Evolutionary conservation across 176 grass and related monocot species (phyloP).

Genomic region (Rhipidocladum racemiflorum): DNA sequence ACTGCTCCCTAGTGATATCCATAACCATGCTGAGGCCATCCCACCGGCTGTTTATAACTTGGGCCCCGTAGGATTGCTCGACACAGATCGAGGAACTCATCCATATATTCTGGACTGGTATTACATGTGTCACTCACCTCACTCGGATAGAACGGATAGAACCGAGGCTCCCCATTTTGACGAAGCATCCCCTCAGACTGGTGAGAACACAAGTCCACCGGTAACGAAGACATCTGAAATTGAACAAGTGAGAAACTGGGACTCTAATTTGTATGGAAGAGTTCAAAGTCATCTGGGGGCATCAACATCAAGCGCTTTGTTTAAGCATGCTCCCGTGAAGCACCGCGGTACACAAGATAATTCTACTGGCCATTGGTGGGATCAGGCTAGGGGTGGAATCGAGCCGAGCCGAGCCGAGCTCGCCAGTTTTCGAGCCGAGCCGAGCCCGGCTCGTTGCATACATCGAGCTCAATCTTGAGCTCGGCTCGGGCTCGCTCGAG

Average conservation of each 20-base stretch:
- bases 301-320: slow-evolving; percentile 71
- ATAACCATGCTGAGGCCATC: slow-evolving; percentile 19
- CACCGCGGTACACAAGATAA: slow-evolving; percentile 4
- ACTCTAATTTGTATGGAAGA: slow-evolving; percentile 37
- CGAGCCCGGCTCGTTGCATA: no score
- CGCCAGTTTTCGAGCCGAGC: no score
- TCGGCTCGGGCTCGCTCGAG: no score
- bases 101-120: slow-evolving; percentile 93
- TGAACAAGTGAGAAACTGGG: slow-evolving; percentile 32
- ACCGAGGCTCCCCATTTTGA: slow-evolving; percentile 29
- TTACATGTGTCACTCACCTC: slow-evolving; percentile 49
- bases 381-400: no score
- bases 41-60: slow-evolving; percentile 39
- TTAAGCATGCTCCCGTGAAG: slow-evolving; percentile 32
- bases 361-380: slow-evolving; percentile 50
- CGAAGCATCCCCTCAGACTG: slow-evolving; percentile 3
- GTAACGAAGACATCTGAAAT: slow-evolving; percentile 45
- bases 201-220: background rate
- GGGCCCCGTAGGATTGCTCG: slow-evolving; percentile 54
- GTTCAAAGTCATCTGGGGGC: slow-evolving; percentile 54
- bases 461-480: no score
- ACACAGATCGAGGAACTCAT: slow-evolving; percentile 53
- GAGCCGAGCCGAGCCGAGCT: no score
- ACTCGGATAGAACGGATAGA: slow-evolving; percentile 33
- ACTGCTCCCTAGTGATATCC: slow-evolving; percentile 26